phyloP scores from a whole-genome alignment of 805 yeast species.

The Metschnikowia hibisci region DNA sequence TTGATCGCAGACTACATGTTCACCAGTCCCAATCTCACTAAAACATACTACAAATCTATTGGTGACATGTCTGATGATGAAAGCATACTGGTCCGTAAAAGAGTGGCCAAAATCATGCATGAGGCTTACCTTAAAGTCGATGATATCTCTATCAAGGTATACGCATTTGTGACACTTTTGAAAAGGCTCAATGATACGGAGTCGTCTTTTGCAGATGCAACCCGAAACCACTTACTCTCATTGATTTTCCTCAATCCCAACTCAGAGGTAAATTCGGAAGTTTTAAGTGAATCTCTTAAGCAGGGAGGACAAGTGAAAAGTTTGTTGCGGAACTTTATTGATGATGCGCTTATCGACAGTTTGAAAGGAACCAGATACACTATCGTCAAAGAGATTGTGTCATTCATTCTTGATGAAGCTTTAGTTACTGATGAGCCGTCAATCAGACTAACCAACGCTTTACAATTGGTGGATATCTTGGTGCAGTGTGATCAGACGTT shows the following conservation, averaged over 20 bases:
- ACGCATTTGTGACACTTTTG: slow-evolving; percentile 50
- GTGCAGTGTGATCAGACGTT: slow-evolving; percentile 51
- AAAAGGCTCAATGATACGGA: slow-evolving; percentile 69
- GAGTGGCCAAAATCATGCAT: slow-evolving; percentile 51
- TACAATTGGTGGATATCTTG: slow-evolving; percentile 54
- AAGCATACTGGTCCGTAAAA: slow-evolving; percentile 61
- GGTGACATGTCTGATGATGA: slow-evolving; percentile 52
- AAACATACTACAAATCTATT: slow-evolving; percentile 47
- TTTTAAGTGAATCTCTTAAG: not conserved
- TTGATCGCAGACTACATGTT: slow-evolving; percentile 49
- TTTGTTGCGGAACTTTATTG: slow-evolving; percentile 4
- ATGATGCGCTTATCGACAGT: not conserved
- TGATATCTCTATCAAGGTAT: slow-evolving; percentile 30
- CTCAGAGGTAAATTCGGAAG: not conserved
- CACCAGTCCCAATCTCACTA: slow-evolving; percentile 41
- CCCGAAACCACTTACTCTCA: slow-evolving; percentile 30
- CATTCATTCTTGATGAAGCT: slow-evolving; percentile 4
- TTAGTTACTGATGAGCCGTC: slow-evolving; percentile 3
- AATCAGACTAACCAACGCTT: slow-evolving; percentile 5
- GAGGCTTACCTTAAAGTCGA: slow-evolving; percentile 41
- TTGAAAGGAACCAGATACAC: not conserved
- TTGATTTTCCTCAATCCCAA: slow-evolving; percentile 20
- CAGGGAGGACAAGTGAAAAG: slow-evolving; percentile 25
- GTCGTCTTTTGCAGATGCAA: slow-evolving; percentile 40
- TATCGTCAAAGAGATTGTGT: slow-evolving; percentile 3